Conservation (phyloP, 2,329 filamentous ascomycete species). For the Torrubiella hemipterigena region DNA sequence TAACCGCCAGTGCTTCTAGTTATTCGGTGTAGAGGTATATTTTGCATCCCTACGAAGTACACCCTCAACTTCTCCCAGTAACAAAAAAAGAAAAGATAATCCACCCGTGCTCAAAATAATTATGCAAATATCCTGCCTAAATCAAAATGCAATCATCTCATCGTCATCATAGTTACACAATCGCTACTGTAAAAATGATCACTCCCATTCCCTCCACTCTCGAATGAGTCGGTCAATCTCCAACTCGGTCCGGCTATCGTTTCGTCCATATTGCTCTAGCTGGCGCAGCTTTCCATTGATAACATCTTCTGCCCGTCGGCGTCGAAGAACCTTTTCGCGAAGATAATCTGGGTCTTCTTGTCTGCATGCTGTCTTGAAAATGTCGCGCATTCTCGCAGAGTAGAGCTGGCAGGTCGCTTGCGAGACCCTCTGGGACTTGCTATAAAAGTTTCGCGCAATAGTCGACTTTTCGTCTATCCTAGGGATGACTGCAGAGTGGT, state of each 20-base stretch:
- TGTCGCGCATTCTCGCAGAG: constrained; percentile 62
- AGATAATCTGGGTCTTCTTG: constrained; percentile 57
- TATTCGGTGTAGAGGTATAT: too few relatives aligned
- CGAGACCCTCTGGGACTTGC: constrained; percentile 41
- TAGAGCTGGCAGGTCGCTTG: constrained; percentile 66
- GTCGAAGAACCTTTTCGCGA: constrained; percentile 41
- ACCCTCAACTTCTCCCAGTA: too few relatives aligned
- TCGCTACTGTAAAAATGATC: constrained; percentile 13
- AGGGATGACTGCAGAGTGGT: constrained; percentile 66
- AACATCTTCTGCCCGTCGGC: constrained; percentile 46
- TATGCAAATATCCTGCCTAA: too few relatives aligned
- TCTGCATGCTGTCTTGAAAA: constrained; percentile 57
- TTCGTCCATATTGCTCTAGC: constrained; percentile 23
- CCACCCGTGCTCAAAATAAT: too few relatives aligned
- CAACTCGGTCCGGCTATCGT: constrained; percentile 25
- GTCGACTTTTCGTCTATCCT: constrained; percentile 37
- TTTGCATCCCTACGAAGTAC: too few relatives aligned
- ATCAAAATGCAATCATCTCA: too few relatives aligned
- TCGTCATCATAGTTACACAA: too few relatives aligned
- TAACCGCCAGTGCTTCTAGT: too few relatives aligned
- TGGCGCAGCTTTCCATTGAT: constrained; percentile 41
- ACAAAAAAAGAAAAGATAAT: too few relatives aligned
- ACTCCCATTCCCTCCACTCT: constrained; percentile 49
- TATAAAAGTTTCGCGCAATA: constrained; percentile 55
- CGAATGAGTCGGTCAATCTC: constrained; percentile 36